Conservation (phyloP, 331 rosid species). For the Erythrophleum ivorense region DNA sequence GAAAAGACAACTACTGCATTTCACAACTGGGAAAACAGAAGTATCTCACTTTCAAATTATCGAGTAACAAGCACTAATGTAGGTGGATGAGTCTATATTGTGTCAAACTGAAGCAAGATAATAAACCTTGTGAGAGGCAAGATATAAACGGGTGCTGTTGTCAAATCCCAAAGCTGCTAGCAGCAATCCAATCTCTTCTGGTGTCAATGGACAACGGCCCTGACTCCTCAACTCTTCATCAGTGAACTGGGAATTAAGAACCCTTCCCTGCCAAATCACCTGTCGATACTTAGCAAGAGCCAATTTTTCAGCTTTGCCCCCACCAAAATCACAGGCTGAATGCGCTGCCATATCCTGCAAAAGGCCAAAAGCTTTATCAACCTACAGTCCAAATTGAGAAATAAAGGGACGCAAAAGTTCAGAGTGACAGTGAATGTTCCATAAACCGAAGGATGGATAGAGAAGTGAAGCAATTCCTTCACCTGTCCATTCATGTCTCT, state of each 20-base stretch:
- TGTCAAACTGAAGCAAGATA: slow-evolving; percentile 32
- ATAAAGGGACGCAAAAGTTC: background rate
- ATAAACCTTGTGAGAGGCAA: slow-evolving; percentile 86
- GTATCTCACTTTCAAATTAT: slow-evolving; percentile 23
- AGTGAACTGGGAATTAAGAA: slow-evolving; percentile 87
- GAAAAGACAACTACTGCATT: slow-evolving; percentile 29
- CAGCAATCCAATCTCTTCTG: slow-evolving; percentile 87
- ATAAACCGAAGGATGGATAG: slow-evolving; percentile 5
- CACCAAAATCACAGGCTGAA: slow-evolving; percentile 96
- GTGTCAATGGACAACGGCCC: slow-evolving; percentile 95
- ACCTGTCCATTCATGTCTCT: background rate
- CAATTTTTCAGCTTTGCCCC: slow-evolving; percentile 81
- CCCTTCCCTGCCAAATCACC: slow-evolving; percentile 90
- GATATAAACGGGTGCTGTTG: slow-evolving; percentile 81
- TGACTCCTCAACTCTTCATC: slow-evolving; percentile 85
- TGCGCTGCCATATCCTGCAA: slow-evolving; percentile 97
- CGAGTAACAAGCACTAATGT: background rate
- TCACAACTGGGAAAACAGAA: slow-evolving; percentile 20
- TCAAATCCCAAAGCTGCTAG: slow-evolving; percentile 88
- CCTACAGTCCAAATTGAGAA: slow-evolving; percentile 8
- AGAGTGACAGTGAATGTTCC: slow-evolving; percentile 6
- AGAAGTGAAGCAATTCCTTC: slow-evolving; percentile 19
- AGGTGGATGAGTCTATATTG: slow-evolving; percentile 26
- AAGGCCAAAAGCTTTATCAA: background rate
- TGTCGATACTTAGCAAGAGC: slow-evolving; percentile 90